Evolutionary conservation across 192 early-diverging fungal species (phyloP).

Genomic region (Gaertneriomyces semiglobifer): DNA sequence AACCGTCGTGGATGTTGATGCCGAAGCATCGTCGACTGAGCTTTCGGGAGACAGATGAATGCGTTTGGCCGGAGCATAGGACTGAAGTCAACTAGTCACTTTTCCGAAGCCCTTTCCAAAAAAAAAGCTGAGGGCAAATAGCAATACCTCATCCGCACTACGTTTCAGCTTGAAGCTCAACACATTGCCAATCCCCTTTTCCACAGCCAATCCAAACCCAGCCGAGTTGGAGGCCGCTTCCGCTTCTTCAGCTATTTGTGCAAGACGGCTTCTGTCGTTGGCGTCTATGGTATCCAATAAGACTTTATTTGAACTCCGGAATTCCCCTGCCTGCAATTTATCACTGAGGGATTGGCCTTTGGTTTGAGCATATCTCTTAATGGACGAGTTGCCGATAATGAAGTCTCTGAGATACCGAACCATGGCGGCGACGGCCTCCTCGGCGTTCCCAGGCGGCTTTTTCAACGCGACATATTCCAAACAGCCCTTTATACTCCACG

Average conservation of each 20-base stretch:
- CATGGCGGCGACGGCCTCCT: background rate
- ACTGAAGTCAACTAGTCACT: too few species aligned
- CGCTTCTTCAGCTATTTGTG: background rate
- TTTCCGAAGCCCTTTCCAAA: too few species aligned
- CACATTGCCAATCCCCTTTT: background rate
- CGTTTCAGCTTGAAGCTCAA: background rate
- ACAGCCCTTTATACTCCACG: background rate
- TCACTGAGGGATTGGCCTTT: background rate
- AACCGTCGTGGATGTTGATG: too few species aligned
- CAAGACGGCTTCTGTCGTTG: background rate
- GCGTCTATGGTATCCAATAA: background rate
- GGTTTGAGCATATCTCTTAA: background rate
- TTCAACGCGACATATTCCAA: background rate
- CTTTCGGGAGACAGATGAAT: too few species aligned
- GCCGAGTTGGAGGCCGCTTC: background rate
- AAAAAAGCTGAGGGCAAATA: too few species aligned
- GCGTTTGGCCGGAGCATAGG: too few species aligned
- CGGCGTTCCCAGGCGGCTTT: conserved; percentile 1
- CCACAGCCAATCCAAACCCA: background rate
- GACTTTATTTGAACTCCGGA: background rate
- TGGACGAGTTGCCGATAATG: background rate
- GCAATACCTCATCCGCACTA: too few species aligned
- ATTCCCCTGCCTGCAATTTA: background rate
- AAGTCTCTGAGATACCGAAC: background rate
- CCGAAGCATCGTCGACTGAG: too few species aligned